Evolutionary conservation across 2,329 filamentous ascomycete species (phyloP).

Genomic region (Colletotrichum zoysiae): DNA sequence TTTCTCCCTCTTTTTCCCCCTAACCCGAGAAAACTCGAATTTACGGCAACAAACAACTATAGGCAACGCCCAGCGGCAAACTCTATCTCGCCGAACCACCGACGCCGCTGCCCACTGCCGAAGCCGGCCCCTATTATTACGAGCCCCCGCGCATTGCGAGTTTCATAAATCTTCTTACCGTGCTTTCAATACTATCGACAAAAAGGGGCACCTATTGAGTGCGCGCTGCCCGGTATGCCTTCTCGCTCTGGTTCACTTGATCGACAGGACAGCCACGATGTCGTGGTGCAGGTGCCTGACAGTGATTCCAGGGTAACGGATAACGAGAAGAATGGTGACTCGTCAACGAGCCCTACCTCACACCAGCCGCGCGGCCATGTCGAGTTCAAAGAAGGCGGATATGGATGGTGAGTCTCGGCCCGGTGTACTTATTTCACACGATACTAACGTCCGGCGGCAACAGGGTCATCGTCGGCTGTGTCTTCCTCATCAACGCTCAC

Average conservation of each 20-base stretch:
- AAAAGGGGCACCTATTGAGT: neutral
- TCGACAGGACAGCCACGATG: constrained; percentile 29
- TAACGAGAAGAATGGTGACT: constrained; percentile 28
- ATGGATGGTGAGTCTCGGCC: constrained; percentile 64
- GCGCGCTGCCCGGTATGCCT: constrained; percentile 37
- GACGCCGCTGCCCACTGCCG: neutral
- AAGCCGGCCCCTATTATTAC: neutral
- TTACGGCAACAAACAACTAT: neutral
- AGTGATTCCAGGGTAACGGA: constrained; percentile 29
- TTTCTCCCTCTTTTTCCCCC: neutral
- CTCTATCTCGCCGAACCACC: neutral
- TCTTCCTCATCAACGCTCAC: constrained; percentile 73
- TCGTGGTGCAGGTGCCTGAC: constrained; percentile 37
- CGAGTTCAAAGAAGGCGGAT: constrained; percentile 67
- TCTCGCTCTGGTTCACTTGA: constrained; percentile 14
- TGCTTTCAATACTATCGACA: neutral
- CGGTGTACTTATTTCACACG: neutral
- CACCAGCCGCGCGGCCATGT: constrained; percentile 36
- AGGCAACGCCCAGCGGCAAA: neutral
- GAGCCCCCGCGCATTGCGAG: neutral
- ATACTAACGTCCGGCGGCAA: constrained; percentile 6
- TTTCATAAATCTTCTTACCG: neutral
- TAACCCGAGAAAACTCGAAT: neutral
- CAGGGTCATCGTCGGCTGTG: constrained; percentile 66
- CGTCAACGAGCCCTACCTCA: constrained; percentile 5